A percentile compares a stretch with the other conserved stretches of the same genome.
These are phyloP conservation scores for Fraxinus nigra DNA, from an alignment of 305 asterid species.

Conservation along the genomic window DNA sequence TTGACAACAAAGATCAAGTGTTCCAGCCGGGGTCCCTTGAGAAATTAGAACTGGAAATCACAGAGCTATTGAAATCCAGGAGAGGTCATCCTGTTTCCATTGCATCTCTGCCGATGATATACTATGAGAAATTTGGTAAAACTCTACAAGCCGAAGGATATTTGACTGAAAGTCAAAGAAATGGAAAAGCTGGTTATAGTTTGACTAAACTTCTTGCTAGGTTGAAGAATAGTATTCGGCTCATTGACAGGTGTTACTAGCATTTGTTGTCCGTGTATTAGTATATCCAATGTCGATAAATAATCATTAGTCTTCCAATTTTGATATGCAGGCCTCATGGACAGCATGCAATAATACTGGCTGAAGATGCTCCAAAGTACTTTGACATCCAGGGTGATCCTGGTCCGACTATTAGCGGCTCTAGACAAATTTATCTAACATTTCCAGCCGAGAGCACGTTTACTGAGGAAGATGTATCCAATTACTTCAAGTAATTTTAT, in stretches of 20 bases:
- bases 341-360: slow-evolving; percentile 76
- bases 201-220: slow-evolving; percentile 85
- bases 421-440: slow-evolving; percentile 80
- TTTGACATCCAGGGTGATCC: slow-evolving; percentile 56
- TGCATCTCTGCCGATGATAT: slow-evolving; percentile 82
- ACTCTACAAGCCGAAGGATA: slow-evolving; percentile 87
- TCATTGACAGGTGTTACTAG: slow-evolving; percentile 60
- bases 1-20: slow-evolving; percentile 44
- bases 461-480: slow-evolving; percentile 72
- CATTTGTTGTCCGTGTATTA: background rate
- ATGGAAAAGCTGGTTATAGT: slow-evolving; percentile 87
- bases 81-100: slow-evolving; percentile 77
- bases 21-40: slow-evolving; percentile 62
- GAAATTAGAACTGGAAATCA: slow-evolving; percentile 63
- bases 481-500: slow-evolving; percentile 55
- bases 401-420: slow-evolving; percentile 64
- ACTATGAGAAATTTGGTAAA: slow-evolving; percentile 63
- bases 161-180: slow-evolving; percentile 87
- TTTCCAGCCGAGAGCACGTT: slow-evolving; percentile 87
- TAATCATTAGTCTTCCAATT: background rate
- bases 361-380: slow-evolving; percentile 69
- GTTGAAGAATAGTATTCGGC: slow-evolving; percentile 56
- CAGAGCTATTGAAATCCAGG: slow-evolving; percentile 60
- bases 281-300: background rate
- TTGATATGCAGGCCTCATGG: slow-evolving; percentile 76